Evolutionary conservation across 1,139 yeast species (phyloP).

Genomic region (Kluyveromyces sp.): DNA sequence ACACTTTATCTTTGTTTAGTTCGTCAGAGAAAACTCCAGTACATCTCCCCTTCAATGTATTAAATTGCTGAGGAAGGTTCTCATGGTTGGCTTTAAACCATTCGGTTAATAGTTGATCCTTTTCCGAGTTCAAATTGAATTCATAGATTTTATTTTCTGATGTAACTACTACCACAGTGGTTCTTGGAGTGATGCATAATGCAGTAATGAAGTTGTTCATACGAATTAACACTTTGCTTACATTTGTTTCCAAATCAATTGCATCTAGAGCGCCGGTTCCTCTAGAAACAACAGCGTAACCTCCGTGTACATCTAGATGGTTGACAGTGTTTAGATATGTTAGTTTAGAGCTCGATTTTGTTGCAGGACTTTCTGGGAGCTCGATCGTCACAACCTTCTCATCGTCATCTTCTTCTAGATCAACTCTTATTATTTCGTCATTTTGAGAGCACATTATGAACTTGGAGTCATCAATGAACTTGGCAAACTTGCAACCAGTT

Average conservation of each 20-base stretch:
- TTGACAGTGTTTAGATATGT: constrained; percentile 42
- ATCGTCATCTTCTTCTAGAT: constrained; percentile 33
- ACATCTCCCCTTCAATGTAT: constrained; percentile 58
- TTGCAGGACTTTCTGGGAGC: constrained; percentile 29
- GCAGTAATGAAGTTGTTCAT: constrained; percentile 56
- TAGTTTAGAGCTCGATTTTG: constrained; percentile 27
- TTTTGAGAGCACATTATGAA: constrained; percentile 57
- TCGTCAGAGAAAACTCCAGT: constrained; percentile 55
- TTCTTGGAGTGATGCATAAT: constrained; percentile 44
- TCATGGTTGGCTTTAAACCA: constrained; percentile 83
- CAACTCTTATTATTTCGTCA: constrained; percentile 51
- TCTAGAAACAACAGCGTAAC: constrained; percentile 48
- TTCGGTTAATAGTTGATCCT: constrained; percentile 14
- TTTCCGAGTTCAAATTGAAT: constrained; percentile 31
- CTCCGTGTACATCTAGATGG: constrained; percentile 40
- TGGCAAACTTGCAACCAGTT: constrained; percentile 52
- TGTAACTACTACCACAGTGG: constrained; percentile 57
- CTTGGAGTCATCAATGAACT: constrained; percentile 37
- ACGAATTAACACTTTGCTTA: constrained; percentile 36
- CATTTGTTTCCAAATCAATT: constrained; percentile 30
- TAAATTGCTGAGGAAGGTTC: constrained; percentile 59
- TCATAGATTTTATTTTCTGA: constrained; percentile 72
- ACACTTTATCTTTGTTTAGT: constrained; percentile 39
- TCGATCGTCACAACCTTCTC: constrained; percentile 36
- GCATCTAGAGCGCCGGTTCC: constrained; percentile 62